Conservation (phyloP, 129 eudicot species). For the sunflower (Helianthus annuus) region HanXRQr2.0-SUNRISE NC_035439.2:56212241-56212740, state of each 20-base stretch:
- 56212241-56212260: no score
- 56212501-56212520: not conserved
- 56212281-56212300: no score
- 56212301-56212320: no score
- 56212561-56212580: not conserved
- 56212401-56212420: no score
- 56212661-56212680: slow-evolving; percentile 45
- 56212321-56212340: no score
- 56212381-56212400: no score
- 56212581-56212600: slow-evolving; percentile 12
- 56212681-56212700: slow-evolving; percentile 38
- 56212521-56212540: slow-evolving; percentile 14
- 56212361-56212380: no score
- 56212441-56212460: no score
- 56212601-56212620: slow-evolving; percentile 22
- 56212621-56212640: slow-evolving; percentile 34
- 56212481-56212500: slow-evolving; percentile 1
- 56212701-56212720: slow-evolving; percentile 47
- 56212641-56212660: slow-evolving; percentile 45
- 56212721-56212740: slow-evolving; percentile 26
- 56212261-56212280: no score
- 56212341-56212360: no score
- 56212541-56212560: slow-evolving; percentile 9
- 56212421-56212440: no score
- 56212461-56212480: not conserved